A percentile compares a stretch with the other conserved stretches of the same genome.
Evolutionary conservation across 2,329 filamentous ascomycete species (phyloP).

Genomic region (Aspergillus piperis): DNA sequence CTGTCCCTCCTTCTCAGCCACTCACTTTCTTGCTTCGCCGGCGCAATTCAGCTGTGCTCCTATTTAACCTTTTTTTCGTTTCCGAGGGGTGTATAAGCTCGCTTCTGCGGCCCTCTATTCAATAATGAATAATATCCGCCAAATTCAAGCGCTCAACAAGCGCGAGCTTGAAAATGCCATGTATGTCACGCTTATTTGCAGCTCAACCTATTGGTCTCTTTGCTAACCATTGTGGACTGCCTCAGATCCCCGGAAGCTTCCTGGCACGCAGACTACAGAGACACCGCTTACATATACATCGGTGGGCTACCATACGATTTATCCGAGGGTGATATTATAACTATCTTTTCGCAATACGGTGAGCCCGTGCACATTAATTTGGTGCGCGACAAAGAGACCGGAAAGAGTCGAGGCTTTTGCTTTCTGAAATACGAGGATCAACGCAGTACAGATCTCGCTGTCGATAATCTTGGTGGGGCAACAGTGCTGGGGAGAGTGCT

Average conservation of each 20-base stretch:
- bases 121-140: constrained; percentile 87
- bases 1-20: not conserved
- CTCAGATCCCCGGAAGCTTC: constrained; percentile 79
- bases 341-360: constrained; percentile 95
- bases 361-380: constrained; percentile 93
- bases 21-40: not conserved
- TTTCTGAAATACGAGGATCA: constrained; percentile 99
- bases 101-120: not conserved
- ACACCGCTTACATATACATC: constrained; percentile 95
- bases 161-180: constrained; percentile 87
- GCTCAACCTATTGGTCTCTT: not conserved
- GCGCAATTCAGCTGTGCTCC: not conserved
- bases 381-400: constrained; percentile 90
- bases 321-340: constrained; percentile 91
- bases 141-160: constrained; percentile 91
- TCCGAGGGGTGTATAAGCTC: not conserved
- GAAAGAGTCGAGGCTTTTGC: constrained; percentile 90
- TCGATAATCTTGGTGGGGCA: constrained; percentile 90
- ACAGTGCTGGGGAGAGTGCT: constrained; percentile 77
- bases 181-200: constrained; percentile 50
- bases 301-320: constrained; percentile 90
- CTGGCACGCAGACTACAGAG: constrained; percentile 96
- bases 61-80: not conserved
- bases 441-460: constrained; percentile 89
- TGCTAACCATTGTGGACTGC: constrained; percentile 7